phyloP scores from a whole-genome alignment of 768 basidiomycete genomes.

The Leccinum rimulosum region DNA sequence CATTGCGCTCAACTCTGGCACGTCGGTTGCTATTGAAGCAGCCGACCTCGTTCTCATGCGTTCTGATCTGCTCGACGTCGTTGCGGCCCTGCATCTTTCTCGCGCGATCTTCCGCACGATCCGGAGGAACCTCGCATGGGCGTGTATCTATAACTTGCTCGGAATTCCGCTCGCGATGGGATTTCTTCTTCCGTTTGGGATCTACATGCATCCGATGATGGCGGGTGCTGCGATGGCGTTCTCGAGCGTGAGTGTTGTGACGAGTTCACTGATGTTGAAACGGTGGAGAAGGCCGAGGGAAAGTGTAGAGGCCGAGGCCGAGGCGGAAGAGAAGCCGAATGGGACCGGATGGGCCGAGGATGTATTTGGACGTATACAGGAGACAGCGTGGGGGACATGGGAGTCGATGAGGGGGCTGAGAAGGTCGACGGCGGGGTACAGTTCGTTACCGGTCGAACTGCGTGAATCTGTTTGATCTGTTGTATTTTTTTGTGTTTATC shows the following conservation, averaged over 20 bases:
- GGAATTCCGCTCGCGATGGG: conserved; percentile 99
- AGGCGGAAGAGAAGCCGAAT: conserved; percentile 31
- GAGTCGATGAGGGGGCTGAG: conserved; percentile 39
- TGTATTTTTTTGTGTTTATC: not conserved
- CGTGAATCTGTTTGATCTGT: conserved; percentile 24
- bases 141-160: conserved; percentile 89
- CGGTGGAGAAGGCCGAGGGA: conserved; percentile 75
- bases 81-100: conserved; percentile 92
- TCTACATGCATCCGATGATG: conserved; percentile 97
- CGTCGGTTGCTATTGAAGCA: conserved; percentile 96
- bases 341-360: conserved; percentile 6
- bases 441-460: conserved; percentile 72
- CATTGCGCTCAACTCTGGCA: conserved; percentile 93
- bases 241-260: conserved; percentile 93
- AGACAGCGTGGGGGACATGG: conserved; percentile 48
- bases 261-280: conserved; percentile 80
- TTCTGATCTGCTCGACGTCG: conserved; percentile 94
- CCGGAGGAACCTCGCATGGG: conserved; percentile 92
- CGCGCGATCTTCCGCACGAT: conserved; percentile 87
- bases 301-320: conserved; percentile 53
- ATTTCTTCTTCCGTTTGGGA: conserved; percentile 83
- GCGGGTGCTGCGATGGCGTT: conserved; percentile 99
- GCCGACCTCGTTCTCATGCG: conserved; percentile 98
- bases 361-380: conserved; percentile 38
- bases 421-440: conserved; percentile 53